Evolutionary conservation across 1,284 basidiomycete genomes (phyloP).

Genomic region (Sphagnurus paluster): DNA sequence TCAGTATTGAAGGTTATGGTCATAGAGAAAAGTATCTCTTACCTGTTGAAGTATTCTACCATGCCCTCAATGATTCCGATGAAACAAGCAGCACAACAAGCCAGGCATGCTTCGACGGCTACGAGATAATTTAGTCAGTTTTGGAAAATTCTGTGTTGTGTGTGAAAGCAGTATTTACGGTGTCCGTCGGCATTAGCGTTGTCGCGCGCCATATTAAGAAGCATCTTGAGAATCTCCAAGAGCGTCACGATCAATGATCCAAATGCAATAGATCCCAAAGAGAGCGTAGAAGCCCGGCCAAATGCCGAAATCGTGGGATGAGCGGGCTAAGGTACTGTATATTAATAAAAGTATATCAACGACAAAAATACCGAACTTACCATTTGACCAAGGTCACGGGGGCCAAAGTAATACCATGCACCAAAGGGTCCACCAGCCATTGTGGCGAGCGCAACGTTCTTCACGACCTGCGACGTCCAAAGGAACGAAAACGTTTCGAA

Average conservation of each 20-base stretch:
- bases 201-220: slow-evolving; percentile 66
- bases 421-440: slow-evolving; percentile 69
- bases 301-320: slow-evolving; percentile 75
- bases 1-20: neutral
- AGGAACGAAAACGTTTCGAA: slow-evolving; percentile 82
- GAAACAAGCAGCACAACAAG: slow-evolving; percentile 82
- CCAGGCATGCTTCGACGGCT: slow-evolving; percentile 73
- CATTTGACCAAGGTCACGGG: slow-evolving; percentile 60
- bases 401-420: slow-evolving; percentile 76
- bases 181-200: slow-evolving; percentile 76
- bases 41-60: slow-evolving; percentile 85
- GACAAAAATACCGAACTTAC: slow-evolving; percentile 29
- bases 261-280: slow-evolving; percentile 88
- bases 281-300: slow-evolving; percentile 79
- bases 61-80: slow-evolving; percentile 70
- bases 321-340: slow-evolving; percentile 47
- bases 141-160: neutral
- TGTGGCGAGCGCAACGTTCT: slow-evolving; percentile 78
- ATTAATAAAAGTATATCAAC: slow-evolving; percentile 4
- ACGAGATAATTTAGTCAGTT: neutral
- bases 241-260: slow-evolving; percentile 89
- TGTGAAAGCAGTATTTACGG: slow-evolving; percentile 48
- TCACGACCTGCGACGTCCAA: slow-evolving; percentile 81
- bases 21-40: slow-evolving; percentile 22
- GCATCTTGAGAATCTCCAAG: slow-evolving; percentile 72